Percentiles rank a stretch among this genome's conserved stretches.
These are phyloP conservation scores for Diversispora epigaea DNA, from an alignment of 192 early-diverging fungal species.

Conservation along the genomic window DNA sequence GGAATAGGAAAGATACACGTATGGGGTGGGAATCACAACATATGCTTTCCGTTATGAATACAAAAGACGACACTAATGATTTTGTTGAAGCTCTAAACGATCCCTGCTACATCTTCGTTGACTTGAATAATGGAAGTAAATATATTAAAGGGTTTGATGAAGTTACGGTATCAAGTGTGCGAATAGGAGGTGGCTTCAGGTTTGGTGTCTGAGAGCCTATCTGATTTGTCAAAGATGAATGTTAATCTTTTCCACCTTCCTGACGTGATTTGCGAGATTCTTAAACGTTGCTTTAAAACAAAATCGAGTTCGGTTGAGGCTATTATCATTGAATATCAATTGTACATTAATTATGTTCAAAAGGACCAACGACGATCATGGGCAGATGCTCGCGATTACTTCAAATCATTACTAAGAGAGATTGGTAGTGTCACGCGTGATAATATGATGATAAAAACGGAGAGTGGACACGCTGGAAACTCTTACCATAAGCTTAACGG, in stretches of 20 bases:
- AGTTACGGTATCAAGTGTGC: background rate
- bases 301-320: slow-evolving; percentile 3
- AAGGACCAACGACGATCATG: background rate
- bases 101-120: slow-evolving; percentile 1
- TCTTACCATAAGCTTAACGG: background rate
- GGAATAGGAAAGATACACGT: slow-evolving; percentile 29
- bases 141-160: slow-evolving; percentile 26
- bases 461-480: background rate
- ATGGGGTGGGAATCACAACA: slow-evolving; percentile 14
- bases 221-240: background rate
- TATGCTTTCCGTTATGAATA: background rate
- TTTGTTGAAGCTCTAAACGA: slow-evolving; percentile 17
- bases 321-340: slow-evolving; percentile 20
- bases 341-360: slow-evolving; percentile 21
- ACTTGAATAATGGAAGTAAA: slow-evolving; percentile 24
- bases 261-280: slow-evolving; percentile 26
- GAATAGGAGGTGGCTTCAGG: slow-evolving; percentile 17
- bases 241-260: slow-evolving; percentile 2
- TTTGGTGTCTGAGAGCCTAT: slow-evolving; percentile 14
- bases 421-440: slow-evolving; percentile 22
- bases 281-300: slow-evolving; percentile 14
- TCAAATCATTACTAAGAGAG: slow-evolving; percentile 8
- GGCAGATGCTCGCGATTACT: background rate
- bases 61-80: background rate
- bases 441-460: background rate